Conservation (phyloP, 176 grass and related monocot species). For the Hordeum marinum region DNA sequence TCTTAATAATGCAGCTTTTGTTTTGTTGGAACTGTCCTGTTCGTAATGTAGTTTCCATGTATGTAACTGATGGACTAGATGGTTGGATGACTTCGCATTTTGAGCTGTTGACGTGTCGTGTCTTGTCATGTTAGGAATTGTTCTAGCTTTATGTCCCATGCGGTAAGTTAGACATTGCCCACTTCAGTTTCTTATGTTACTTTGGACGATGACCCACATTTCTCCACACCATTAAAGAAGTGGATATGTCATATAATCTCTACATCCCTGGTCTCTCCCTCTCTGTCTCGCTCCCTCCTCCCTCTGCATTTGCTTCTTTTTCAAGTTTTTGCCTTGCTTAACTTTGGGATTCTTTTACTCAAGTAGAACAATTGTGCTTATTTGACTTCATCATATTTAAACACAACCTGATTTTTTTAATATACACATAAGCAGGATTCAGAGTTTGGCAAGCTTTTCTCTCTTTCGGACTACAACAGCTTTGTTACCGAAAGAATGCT, state of each 20-base stretch:
- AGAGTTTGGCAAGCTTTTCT: slow-evolving; percentile 41
- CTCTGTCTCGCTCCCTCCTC: background rate
- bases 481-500: slow-evolving; percentile 54
- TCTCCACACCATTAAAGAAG: background rate
- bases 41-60: slow-evolving; percentile 16
- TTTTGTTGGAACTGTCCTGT: background rate
- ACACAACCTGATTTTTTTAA: slow-evolving; percentile 20
- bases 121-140: background rate
- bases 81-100: background rate
- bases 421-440: slow-evolving; percentile 45
- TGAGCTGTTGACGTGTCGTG: background rate
- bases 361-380: slow-evolving; percentile 18
- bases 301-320: background rate
- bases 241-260: background rate
- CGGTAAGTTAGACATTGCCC: background rate
- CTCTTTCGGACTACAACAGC: slow-evolving; percentile 53
- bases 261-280: background rate
- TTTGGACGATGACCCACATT: background rate
- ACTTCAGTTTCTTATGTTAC: slow-evolving; percentile 10
- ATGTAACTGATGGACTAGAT: slow-evolving; percentile 11
- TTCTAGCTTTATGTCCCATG: background rate
- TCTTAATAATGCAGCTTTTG: background rate
- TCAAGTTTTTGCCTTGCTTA: background rate
- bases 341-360: slow-evolving; percentile 9
- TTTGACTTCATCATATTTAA: background rate